Conservation (phyloP, 805 yeast species). For the Nakazawaea ambrosiae region DNA sequence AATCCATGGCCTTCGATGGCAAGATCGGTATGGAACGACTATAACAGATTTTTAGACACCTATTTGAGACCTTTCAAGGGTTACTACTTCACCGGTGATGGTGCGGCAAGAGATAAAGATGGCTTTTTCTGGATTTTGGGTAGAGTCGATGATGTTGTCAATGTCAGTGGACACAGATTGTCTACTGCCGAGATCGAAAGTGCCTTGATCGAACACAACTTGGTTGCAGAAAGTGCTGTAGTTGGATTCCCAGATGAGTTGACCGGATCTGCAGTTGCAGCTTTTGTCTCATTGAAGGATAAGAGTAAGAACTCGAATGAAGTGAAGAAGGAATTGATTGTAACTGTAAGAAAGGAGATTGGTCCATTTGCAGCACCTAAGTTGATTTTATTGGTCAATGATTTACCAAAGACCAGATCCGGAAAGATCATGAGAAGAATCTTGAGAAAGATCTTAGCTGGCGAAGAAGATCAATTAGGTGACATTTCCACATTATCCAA, state of each 20-base stretch:
- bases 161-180: slow-evolving; percentile 79
- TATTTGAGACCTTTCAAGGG: slow-evolving; percentile 78
- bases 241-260: slow-evolving; percentile 78
- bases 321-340: slow-evolving; percentile 54
- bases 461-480: slow-evolving; percentile 76
- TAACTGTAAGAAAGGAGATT: slow-evolving; percentile 71
- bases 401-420: slow-evolving; percentile 80
- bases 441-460: slow-evolving; percentile 66
- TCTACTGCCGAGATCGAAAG: slow-evolving; percentile 90
- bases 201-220: slow-evolving; percentile 63
- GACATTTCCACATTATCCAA: slow-evolving; percentile 73
- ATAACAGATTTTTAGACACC: slow-evolving; percentile 71
- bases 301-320: slow-evolving; percentile 42
- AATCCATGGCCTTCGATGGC: slow-evolving; percentile 84
- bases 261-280: slow-evolving; percentile 84
- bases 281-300: slow-evolving; percentile 69
- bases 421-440: slow-evolving; percentile 87
- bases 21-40: slow-evolving; percentile 74
- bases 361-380: slow-evolving; percentile 88
- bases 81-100: slow-evolving; percentile 82
- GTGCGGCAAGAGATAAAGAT: slow-evolving; percentile 80
- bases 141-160: slow-evolving; percentile 84
- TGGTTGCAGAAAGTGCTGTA: slow-evolving; percentile 75
- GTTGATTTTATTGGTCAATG: slow-evolving; percentile 62
- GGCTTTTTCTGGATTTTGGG: slow-evolving; percentile 85